These are phyloP conservation scores for Globisporangium irregulare DNA, from an alignment of 352 stramenopile genomes.

Conservation along the genomic window DNA sequence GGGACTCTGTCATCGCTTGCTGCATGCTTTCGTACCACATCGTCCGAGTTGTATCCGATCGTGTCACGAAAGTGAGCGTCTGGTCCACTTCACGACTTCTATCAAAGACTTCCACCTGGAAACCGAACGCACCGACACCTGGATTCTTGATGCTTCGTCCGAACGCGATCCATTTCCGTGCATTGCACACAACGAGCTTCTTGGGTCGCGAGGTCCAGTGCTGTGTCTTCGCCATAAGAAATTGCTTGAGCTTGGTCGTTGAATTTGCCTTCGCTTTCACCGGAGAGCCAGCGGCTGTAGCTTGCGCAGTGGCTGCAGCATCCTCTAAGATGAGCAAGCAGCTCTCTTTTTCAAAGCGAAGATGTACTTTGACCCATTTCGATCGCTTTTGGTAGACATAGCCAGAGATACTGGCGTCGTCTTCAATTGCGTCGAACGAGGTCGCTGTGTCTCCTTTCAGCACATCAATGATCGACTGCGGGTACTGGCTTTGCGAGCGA, in stretches of 20 bases:
- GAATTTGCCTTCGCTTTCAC: constrained; percentile 20
- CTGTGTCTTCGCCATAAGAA: constrained; percentile 55
- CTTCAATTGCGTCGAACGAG: constrained; percentile 52
- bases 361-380: constrained; percentile 69
- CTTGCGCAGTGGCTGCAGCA: constrained; percentile 15
- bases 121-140: constrained; percentile 61
- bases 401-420: constrained; percentile 48
- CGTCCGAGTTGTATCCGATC: constrained; percentile 48
- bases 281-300: neutral
- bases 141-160: constrained; percentile 67
- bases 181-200: constrained; percentile 71
- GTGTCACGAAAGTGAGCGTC: constrained; percentile 74
- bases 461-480: constrained; percentile 72
- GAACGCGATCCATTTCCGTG: constrained; percentile 76
- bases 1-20: constrained; percentile 38
- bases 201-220: constrained; percentile 54
- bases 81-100: constrained; percentile 67
- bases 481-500: constrained; percentile 65
- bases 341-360: constrained; percentile 69
- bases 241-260: constrained; percentile 56
- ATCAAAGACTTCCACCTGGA: constrained; percentile 79
- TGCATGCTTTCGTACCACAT: constrained; percentile 66
- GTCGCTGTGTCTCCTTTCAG: constrained; percentile 54
- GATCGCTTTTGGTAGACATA: constrained; percentile 74
- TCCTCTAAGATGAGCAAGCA: constrained; percentile 53